A percentile compares a stretch with the other conserved stretches of the same genome.
phyloP scores from a whole-genome alignment of 2,329 filamentous ascomycete species.

The Calonectria pseudoreteaudii region DNA sequence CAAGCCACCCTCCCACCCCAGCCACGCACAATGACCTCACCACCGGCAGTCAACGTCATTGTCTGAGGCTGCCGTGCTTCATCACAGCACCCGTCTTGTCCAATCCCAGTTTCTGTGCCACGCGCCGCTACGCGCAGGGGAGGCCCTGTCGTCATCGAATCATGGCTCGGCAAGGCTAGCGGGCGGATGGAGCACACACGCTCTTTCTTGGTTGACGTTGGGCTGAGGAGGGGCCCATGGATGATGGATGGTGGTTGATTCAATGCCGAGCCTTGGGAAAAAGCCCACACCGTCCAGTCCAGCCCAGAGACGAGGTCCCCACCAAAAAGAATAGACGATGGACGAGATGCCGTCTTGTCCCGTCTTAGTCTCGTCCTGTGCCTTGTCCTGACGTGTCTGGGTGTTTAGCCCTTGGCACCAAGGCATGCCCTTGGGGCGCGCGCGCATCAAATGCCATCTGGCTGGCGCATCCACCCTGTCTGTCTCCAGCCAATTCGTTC shows the following conservation, averaged over 20 bases:
- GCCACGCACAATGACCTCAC: conserved; percentile 28
- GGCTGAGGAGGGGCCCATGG: neutral
- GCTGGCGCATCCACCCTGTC: neutral
- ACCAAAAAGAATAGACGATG: conserved; percentile 3
- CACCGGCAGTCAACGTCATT: conserved; percentile 13
- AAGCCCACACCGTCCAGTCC: neutral
- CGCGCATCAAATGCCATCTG: conserved; percentile 4
- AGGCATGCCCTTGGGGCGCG: neutral
- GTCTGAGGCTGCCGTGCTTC: neutral
- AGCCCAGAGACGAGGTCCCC: neutral
- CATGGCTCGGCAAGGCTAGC: neutral
- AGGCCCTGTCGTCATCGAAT: conserved; percentile 14
- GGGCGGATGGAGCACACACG: neutral
- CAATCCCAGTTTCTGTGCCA: conserved; percentile 2
- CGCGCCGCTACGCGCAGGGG: neutral
- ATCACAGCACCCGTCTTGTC: neutral
- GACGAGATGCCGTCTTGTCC: conserved; percentile 9
- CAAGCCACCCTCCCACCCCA: conserved; percentile 20
- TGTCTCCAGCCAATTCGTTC: neutral
- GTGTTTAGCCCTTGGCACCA: neutral
- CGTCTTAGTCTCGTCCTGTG: neutral
- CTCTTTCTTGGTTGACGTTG: neutral
- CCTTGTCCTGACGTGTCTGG: conserved; percentile 17
- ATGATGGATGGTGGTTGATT: neutral
- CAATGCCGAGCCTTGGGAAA: conserved; percentile 2